Conservation (phyloP, 768 basidiomycete species). For the Rhizopogon salebrosus region DNA sequence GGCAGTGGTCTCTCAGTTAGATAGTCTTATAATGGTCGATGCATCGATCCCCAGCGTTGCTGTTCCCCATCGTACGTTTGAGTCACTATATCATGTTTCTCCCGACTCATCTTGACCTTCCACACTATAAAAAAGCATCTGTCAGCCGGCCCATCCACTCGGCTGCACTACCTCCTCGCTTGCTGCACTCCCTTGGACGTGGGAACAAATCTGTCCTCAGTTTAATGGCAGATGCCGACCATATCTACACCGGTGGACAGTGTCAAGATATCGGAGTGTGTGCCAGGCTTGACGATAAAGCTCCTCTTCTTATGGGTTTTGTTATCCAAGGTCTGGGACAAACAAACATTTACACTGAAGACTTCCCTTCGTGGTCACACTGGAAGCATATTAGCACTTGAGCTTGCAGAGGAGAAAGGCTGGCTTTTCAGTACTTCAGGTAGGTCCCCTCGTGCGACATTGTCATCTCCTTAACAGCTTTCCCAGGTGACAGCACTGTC, state of each 20-base stretch:
- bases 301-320: background rate
- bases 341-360: conserved; percentile 61
- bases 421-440: conserved; percentile 93
- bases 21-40: background rate
- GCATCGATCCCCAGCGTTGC: conserved; percentile 1
- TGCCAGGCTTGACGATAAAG: conserved; percentile 34
- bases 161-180: conserved; percentile 37
- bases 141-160: conserved; percentile 52
- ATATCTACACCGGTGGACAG: conserved; percentile 85
- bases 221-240: conserved; percentile 61
- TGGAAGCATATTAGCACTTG: conserved; percentile 77
- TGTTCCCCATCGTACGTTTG: conserved; percentile 23
- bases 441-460: conserved; percentile 25
- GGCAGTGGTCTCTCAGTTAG: too few species aligned
- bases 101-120: background rate
- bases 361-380: conserved; percentile 74
- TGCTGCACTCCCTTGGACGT: conserved; percentile 70
- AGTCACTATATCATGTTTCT: conserved; percentile 1
- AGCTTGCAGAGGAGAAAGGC: conserved; percentile 64
- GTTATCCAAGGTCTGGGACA: conserved; percentile 75
- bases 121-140: conserved; percentile 37
- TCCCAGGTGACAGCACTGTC: conserved; percentile 80
- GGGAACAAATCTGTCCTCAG: conserved; percentile 66
- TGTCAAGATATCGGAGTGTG: conserved; percentile 55
- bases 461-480: conserved; percentile 1